These are phyloP conservation scores for Aspergillus jensenii DNA, from an alignment of 2,329 filamentous ascomycete species.

Conservation along the genomic window DNA sequence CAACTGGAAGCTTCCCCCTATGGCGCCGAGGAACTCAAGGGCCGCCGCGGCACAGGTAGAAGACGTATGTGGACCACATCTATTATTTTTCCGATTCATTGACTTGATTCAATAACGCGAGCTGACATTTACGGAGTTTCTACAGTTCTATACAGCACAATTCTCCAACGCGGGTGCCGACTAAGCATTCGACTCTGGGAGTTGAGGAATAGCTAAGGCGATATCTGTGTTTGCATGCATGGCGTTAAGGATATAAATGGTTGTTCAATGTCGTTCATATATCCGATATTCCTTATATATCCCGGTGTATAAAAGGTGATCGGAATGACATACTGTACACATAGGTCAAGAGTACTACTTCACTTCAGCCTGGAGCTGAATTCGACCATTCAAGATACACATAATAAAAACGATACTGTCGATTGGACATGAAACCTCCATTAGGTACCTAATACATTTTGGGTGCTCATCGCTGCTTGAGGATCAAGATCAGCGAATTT, in stretches of 20 bases:
- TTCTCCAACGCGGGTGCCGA: slow-evolving; percentile 35
- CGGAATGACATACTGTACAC: background rate
- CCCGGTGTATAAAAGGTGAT: background rate
- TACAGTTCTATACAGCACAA: slow-evolving; percentile 38
- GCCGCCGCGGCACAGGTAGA: slow-evolving; percentile 41
- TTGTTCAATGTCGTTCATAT: background rate
- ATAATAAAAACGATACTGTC: background rate
- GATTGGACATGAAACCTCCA: background rate
- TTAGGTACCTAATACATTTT: background rate
- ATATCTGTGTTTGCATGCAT: slow-evolving; percentile 14
- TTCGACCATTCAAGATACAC: background rate
- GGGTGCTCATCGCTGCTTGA: background rate
- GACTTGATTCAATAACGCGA: slow-evolving; percentile 1
- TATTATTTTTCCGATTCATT: background rate
- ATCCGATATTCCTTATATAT: background rate
- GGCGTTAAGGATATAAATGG: slow-evolving; percentile 15
- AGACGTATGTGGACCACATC: slow-evolving; percentile 39
- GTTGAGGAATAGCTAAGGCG: background rate
- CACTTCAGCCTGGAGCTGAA: background rate
- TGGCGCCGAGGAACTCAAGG: slow-evolving; percentile 25
- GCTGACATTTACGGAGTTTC: slow-evolving; percentile 35
- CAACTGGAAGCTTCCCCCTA: slow-evolving; percentile 72
- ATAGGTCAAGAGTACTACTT: background rate
- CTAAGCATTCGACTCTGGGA: slow-evolving; percentile 16
- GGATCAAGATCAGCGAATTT: background rate